phyloP scores from a whole-genome alignment of 1,284 basidiomycete species.

The Boletus hoseneyae region DNA sequence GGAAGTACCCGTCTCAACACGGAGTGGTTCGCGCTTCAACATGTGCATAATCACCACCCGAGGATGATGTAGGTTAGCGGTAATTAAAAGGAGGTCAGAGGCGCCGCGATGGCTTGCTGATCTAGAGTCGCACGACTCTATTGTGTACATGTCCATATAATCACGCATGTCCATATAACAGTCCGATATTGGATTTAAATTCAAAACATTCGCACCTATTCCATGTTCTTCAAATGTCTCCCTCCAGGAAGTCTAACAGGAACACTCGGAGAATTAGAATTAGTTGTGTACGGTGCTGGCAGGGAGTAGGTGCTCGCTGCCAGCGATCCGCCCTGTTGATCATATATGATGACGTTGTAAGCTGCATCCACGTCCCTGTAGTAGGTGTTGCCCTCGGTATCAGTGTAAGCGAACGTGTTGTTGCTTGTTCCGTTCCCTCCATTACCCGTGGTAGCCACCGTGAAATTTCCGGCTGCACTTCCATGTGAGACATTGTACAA shows the following conservation, averaged over 20 bases:
- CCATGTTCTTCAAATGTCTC: slow-evolving; percentile 6
- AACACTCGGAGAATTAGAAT: neutral
- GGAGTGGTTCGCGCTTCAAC: slow-evolving; percentile 42
- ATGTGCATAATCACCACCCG: slow-evolving; percentile 29
- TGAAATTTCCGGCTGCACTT: slow-evolving; percentile 52
- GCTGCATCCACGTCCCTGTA: slow-evolving; percentile 56
- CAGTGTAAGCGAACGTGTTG: slow-evolving; percentile 63
- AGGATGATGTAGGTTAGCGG: slow-evolving; percentile 16
- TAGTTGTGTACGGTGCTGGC: neutral
- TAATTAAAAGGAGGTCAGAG: slow-evolving; percentile 3
- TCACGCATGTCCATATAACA: slow-evolving; percentile 6
- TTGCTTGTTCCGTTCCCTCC: slow-evolving; percentile 64
- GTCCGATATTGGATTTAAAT: neutral
- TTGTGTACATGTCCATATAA: slow-evolving; percentile 14
- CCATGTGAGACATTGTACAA: neutral
- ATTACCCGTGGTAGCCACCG: slow-evolving; percentile 38
- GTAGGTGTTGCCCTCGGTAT: slow-evolving; percentile 61
- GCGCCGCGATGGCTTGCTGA: neutral
- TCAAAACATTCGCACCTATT: slow-evolving; percentile 1
- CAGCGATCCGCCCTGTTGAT: slow-evolving; percentile 56
- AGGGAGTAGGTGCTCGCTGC: slow-evolving; percentile 26
- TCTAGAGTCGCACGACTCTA: neutral
- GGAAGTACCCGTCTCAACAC: slow-evolving; percentile 36
- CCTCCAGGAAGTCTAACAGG: slow-evolving; percentile 45
- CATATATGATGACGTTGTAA: slow-evolving; percentile 57